These are phyloP conservation scores for Actinomucor elegans DNA, from an alignment of 371 early-diverging fungal species.

Conservation along the genomic window DNA sequence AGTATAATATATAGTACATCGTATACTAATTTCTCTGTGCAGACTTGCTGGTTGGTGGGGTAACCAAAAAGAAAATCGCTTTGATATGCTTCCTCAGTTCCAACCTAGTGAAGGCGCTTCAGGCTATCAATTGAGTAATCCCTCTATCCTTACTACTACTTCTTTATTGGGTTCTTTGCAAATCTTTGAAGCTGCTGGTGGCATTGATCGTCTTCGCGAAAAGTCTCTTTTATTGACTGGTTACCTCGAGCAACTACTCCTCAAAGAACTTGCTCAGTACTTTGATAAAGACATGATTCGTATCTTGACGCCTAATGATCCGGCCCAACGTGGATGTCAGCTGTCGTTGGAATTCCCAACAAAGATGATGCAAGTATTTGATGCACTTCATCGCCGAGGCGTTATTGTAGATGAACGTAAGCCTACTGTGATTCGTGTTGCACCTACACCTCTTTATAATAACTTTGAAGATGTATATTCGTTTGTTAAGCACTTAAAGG, in stretches of 20 bases:
- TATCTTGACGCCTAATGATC: constrained; percentile 83
- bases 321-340: constrained; percentile 83
- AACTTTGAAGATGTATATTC: constrained; percentile 76
- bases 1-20: no score
- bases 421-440: constrained; percentile 91
- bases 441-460: constrained; percentile 91
- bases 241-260: constrained; percentile 74
- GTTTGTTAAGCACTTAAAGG: constrained; percentile 48
- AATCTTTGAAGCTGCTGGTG: constrained; percentile 73
- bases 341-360: constrained; percentile 73
- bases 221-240: constrained; percentile 80
- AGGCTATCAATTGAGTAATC: constrained; percentile 90
- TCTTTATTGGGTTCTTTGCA: constrained; percentile 78
- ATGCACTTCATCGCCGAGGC: constrained; percentile 61
- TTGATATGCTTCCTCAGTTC: constrained; percentile 79
- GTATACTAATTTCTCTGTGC: no score
- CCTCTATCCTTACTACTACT: constrained; percentile 72
- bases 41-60: constrained; percentile 97
- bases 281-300: constrained; percentile 47
- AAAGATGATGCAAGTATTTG: constrained; percentile 63
- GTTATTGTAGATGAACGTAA: constrained; percentile 89
- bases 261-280: constrained; percentile 25
- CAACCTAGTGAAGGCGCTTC: constrained; percentile 80
- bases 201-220: constrained; percentile 63
- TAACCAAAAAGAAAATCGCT: constrained; percentile 75